Evolutionary conservation across 441 rosid genomes (phyloP).

Genomic region (Populus hybrid): DNA sequence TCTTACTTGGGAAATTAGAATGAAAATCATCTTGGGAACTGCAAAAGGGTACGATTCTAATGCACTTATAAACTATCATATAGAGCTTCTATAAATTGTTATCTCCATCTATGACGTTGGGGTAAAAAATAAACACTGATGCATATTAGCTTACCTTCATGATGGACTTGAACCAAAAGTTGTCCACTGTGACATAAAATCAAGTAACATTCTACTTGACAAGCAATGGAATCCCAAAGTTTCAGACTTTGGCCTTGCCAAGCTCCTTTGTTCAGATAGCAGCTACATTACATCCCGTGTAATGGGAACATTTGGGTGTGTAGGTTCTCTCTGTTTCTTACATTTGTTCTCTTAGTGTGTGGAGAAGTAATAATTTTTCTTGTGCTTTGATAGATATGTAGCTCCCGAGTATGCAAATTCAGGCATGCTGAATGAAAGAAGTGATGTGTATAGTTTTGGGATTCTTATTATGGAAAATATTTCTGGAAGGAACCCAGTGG

Average conservation of each 20-base stretch:
- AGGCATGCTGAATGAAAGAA: slow-evolving; percentile 92
- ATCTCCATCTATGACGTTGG: neutral
- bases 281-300: slow-evolving; percentile 90
- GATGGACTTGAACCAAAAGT: slow-evolving; percentile 97
- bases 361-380: neutral
- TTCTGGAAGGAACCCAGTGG: slow-evolving; percentile 89
- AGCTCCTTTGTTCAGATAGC: slow-evolving; percentile 75
- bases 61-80: neutral
- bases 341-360: neutral
- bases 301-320: slow-evolving; percentile 92
- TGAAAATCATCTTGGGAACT: slow-evolving; percentile 75
- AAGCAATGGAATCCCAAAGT: slow-evolving; percentile 87
- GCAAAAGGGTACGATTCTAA: slow-evolving; percentile 63
- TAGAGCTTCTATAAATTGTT: neutral
- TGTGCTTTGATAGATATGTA: slow-evolving; percentile 55
- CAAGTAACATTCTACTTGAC: slow-evolving; percentile 91
- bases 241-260: slow-evolving; percentile 92
- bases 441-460: slow-evolving; percentile 89
- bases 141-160: slow-evolving; percentile 72
- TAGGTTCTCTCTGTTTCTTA: slow-evolving; percentile 7
- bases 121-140: neutral
- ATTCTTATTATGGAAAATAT: slow-evolving; percentile 87
- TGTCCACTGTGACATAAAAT: slow-evolving; percentile 84
- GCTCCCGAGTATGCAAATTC: slow-evolving; percentile 97
- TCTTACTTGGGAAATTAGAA: slow-evolving; percentile 85